Conservation (phyloP, 2,329 filamentous ascomycete species). For the Penicillium nordicum region DNA sequence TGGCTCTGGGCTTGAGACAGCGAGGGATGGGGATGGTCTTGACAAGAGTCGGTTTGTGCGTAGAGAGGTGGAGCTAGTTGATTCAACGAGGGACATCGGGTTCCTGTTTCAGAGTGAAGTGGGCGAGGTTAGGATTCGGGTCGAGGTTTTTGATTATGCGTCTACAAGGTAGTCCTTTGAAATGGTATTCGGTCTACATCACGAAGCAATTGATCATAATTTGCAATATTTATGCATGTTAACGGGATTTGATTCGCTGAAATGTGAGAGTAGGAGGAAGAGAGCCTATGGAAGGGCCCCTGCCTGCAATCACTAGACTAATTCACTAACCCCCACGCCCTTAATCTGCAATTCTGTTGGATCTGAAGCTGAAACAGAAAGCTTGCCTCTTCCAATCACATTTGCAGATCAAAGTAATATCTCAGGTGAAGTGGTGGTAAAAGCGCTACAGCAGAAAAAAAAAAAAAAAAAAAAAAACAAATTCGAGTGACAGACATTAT, state of each 20-base stretch:
- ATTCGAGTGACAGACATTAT: not conserved
- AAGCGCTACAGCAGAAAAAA: not conserved
- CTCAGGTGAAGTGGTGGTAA: not conserved
- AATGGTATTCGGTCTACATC: not conserved
- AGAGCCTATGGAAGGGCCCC: no score
- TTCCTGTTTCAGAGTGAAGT: slow-evolving; percentile 70
- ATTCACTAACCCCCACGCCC: no score
- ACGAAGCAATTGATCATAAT: not conserved
- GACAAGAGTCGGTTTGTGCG: slow-evolving; percentile 62
- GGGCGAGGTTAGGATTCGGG: slow-evolving; percentile 64
- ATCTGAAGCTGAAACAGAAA: no score
- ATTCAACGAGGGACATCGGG: slow-evolving; percentile 76
- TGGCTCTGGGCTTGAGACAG: slow-evolving; percentile 16
- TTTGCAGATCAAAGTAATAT: no score
- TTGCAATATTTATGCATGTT: not conserved
- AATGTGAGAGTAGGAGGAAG: no score
- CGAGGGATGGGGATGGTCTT: not conserved
- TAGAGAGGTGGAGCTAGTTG: slow-evolving; percentile 73
- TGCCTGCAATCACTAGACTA: no score
- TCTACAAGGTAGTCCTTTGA: slow-evolving; percentile 1
- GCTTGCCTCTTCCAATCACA: no score
- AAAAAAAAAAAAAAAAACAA: not conserved
- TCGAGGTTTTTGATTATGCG: slow-evolving; percentile 49
- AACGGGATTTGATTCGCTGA: not conserved
- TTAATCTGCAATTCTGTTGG: no score